A percentile compares a stretch with the other conserved stretches of the same genome.
Conservation (phyloP, 169 alveolate genomes). For the Blepharisma undulans region DNA sequence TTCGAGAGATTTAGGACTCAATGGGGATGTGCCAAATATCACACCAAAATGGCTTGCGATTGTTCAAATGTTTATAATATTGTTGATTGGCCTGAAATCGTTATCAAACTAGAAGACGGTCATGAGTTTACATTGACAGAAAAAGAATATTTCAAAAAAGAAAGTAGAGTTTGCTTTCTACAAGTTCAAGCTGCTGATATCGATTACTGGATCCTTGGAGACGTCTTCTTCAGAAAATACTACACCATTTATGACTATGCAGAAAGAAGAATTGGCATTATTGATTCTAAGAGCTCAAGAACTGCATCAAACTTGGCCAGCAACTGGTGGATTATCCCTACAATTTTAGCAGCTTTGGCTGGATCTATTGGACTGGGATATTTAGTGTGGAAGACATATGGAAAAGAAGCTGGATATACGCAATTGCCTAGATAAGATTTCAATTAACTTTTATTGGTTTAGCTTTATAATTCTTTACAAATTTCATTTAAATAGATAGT, state of each 20-base stretch:
- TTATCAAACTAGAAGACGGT: background rate
- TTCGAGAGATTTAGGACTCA: background rate
- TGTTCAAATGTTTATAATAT: constrained; percentile 2
- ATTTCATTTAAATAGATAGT: background rate
- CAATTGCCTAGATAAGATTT: background rate
- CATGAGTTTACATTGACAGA: background rate
- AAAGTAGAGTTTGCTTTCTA: background rate
- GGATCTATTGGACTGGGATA: background rate
- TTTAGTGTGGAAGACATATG: background rate
- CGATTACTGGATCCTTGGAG: constrained; percentile 55
- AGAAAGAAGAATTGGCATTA: background rate
- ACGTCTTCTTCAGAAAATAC: constrained; percentile 48
- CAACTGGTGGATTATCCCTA: constrained; percentile 26
- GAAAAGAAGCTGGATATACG: background rate
- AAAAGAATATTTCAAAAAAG: background rate
- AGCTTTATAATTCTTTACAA: too few species aligned
- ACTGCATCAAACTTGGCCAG: background rate
- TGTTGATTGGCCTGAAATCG: constrained; percentile 11
- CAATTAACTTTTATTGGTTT: background rate
- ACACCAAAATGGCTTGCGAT: constrained; percentile 9
- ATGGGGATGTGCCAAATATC: background rate
- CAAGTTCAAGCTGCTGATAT: background rate
- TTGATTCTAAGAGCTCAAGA: background rate
- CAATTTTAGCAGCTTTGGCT: background rate
- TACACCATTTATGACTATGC: constrained; percentile 47